Percentiles rank a stretch among this genome's conserved stretches.
Conservation (phyloP, 2,329 filamentous ascomycete genomes). For the Claviceps sp. region DNA sequence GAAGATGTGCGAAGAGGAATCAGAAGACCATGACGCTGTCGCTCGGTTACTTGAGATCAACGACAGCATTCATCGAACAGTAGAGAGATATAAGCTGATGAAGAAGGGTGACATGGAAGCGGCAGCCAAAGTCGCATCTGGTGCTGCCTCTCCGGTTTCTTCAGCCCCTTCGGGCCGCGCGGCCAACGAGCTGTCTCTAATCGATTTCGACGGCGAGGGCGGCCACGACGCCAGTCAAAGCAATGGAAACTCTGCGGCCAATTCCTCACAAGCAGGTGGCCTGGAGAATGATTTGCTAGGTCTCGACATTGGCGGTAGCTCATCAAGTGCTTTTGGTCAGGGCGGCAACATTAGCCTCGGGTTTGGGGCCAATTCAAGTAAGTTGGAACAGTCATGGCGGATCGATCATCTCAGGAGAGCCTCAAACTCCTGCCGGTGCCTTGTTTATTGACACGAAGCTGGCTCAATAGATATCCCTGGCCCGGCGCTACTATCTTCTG, state of each 20-base stretch:
- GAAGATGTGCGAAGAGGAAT: constrained; percentile 98
- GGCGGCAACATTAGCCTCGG: constrained; percentile 76
- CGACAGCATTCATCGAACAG: constrained; percentile 94
- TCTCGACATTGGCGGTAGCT: constrained; percentile 59
- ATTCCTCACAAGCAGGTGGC: constrained; percentile 42
- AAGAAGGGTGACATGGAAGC: constrained; percentile 88
- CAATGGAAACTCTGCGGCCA: constrained; percentile 22
- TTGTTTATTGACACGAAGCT: constrained; percentile 8
- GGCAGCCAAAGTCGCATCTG: constrained; percentile 70
- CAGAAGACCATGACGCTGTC: constrained; percentile 89
- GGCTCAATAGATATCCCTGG: constrained; percentile 46
- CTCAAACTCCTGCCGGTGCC: no score
- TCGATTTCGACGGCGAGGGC: constrained; percentile 67
- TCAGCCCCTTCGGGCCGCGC: constrained; percentile 33
- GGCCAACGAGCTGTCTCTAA: constrained; percentile 70
- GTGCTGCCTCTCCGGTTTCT: constrained; percentile 44
- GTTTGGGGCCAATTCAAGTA: constrained; percentile 56
- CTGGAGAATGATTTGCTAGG: constrained; percentile 87
- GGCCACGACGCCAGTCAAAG: constrained; percentile 38
- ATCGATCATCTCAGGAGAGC: no score
- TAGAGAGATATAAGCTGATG: constrained; percentile 87
- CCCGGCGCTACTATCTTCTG: constrained; percentile 49
- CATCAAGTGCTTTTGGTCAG: constrained; percentile 49
- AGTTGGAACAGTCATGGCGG: constrained; percentile 15
- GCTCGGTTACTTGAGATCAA: constrained; percentile 94